Evolutionary conservation across 345 rosid genomes (phyloP).

Genomic region (Lepidium aucheri): DNA sequence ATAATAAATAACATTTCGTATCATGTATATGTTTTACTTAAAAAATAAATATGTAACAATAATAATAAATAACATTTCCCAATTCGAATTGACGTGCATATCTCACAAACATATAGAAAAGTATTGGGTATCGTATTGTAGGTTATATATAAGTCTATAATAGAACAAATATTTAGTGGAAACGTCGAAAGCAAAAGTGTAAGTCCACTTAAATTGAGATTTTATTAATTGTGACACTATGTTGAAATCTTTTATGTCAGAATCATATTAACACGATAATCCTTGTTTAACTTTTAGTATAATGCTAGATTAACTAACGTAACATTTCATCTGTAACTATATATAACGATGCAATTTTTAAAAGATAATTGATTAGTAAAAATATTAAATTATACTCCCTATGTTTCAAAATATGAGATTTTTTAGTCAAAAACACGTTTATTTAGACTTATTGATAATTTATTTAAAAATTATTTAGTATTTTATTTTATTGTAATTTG

Average conservation of each 20-base stretch:
- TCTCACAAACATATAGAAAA: slow-evolving; percentile 7
- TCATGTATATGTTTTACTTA: no score
- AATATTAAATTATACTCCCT: no score
- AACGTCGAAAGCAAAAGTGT: slow-evolving; percentile 13
- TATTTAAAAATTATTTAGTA: no score
- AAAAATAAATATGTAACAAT: neutral
- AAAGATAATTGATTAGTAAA: no score
- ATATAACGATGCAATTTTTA: no score
- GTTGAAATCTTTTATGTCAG: slow-evolving; percentile 15
- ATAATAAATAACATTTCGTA: no score
- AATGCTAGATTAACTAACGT: no score
- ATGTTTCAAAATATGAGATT: no score
- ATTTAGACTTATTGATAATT: no score
- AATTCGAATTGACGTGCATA: slow-evolving; percentile 2
- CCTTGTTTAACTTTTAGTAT: neutral
- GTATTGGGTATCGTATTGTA: neutral
- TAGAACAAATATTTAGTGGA: neutral
- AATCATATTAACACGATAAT: neutral
- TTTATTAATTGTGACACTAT: neutral
- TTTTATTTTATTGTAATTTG: no score
- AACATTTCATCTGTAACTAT: no score
- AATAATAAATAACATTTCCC: neutral
- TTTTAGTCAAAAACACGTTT: no score
- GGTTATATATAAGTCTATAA: neutral
- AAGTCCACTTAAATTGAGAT: slow-evolving; percentile 12